Conservation (phyloP, 208 protist genomes). For the Acanthamoeba rhysodes region DNA sequence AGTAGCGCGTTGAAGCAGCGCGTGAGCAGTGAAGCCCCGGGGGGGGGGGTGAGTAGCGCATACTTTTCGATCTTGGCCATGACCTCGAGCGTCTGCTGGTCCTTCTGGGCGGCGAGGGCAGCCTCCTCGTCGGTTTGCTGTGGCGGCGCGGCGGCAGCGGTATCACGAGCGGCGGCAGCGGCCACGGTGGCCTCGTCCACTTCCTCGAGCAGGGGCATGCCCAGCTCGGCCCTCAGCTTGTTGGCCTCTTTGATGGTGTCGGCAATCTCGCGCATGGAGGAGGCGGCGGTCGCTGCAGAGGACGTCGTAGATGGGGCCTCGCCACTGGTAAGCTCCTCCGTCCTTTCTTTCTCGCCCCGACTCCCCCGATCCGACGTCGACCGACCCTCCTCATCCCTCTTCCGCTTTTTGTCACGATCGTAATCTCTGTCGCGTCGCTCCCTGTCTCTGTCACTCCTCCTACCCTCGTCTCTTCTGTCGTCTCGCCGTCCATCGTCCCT, state of each 20-base stretch:
- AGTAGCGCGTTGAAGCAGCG: too few relatives aligned
- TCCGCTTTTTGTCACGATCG: not conserved
- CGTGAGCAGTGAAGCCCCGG: not conserved
- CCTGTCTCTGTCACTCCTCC: not conserved
- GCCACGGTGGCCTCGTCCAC: constrained; percentile 52
- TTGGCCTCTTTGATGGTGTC: constrained; percentile 47
- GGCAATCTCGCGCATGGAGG: constrained; percentile 9
- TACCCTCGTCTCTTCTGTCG: not conserved
- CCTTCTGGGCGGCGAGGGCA: not conserved
- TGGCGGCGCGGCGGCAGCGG: not conserved
- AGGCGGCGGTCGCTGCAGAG: not conserved
- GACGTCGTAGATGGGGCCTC: not conserved
- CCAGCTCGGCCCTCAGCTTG: constrained; percentile 11
- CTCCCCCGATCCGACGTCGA: not conserved
- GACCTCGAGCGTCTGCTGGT: constrained; percentile 24
- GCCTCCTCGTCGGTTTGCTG: constrained; percentile 1
- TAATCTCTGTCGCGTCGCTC: not conserved
- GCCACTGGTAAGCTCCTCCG: not conserved
- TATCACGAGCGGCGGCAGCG: not conserved
- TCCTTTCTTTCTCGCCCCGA: not conserved
- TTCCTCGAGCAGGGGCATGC: constrained; percentile 47
- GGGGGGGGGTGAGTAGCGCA: not conserved
- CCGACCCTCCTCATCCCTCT: not conserved
- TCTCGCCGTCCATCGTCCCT: not conserved
- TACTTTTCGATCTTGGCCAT: constrained; percentile 58